phyloP scores from a whole-genome alignment of 345 rosid genomes.

The Eucalyptus cloeziana region DNA sequence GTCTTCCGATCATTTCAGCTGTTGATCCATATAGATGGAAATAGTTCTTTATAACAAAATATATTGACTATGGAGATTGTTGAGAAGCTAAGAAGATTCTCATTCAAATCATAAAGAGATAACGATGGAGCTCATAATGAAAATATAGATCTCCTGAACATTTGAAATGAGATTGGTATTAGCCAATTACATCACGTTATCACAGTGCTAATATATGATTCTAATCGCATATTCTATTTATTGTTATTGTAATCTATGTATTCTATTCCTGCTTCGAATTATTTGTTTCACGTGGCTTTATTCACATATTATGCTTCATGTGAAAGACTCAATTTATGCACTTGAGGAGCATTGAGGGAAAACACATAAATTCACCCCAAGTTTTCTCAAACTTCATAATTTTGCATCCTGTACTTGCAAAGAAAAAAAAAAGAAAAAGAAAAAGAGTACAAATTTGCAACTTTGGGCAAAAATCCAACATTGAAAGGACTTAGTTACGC shows the following conservation, averaged over 20 bases:
- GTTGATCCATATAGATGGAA: not conserved
- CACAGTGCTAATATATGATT: not conserved
- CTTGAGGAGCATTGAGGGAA: not conserved
- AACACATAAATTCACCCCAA: not conserved
- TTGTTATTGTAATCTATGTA: not conserved
- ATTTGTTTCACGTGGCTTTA: not conserved
- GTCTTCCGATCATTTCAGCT: not conserved
- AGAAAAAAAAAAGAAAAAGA: not conserved
- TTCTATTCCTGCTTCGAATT: not conserved
- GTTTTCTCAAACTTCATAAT: not conserved
- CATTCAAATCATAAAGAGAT: not conserved
- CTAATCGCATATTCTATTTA: not conserved
- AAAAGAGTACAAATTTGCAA: not conserved
- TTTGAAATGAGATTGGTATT: not conserved
- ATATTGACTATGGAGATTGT: not conserved
- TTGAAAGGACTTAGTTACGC: not conserved
- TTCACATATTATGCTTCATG: not conserved
- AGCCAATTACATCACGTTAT: not conserved
- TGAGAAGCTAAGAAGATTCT: not conserved
- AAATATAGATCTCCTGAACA: not conserved
- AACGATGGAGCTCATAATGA: not conserved
- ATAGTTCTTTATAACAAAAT: not conserved
- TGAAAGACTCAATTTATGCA: not conserved
- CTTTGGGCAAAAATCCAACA: not conserved
- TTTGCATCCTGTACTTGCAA: not conserved